These are phyloP conservation scores for Mycena sanguinolenta DNA, from an alignment of 768 basidiomycete genomes.

Conservation along the genomic window DNA sequence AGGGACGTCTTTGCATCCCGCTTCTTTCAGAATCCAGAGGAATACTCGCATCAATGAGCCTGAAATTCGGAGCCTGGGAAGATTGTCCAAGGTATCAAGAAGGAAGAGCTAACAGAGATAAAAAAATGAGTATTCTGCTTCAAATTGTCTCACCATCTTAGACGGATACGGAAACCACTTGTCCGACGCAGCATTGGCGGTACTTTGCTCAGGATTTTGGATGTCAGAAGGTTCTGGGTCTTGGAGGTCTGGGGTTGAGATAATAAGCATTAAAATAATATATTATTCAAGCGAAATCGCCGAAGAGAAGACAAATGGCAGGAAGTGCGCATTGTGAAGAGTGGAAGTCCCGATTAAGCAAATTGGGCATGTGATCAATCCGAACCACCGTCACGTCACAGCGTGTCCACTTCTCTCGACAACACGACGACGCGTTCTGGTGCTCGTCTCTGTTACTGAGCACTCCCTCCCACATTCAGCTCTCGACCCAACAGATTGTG, in stretches of 20 bases:
- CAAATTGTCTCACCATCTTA: constrained; percentile 9
- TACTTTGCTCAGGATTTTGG: neutral
- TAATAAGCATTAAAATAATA: neutral
- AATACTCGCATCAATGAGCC: constrained; percentile 25
- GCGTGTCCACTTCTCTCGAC: neutral
- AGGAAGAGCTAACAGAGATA: constrained; percentile 9
- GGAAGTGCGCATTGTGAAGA: neutral
- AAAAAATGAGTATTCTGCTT: neutral
- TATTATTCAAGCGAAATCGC: neutral
- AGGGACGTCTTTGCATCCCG: constrained; percentile 6
- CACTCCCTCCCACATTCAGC: neutral
- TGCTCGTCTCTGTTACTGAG: neutral
- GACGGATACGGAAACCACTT: constrained; percentile 23
- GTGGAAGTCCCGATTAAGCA: neutral
- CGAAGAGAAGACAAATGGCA: neutral
- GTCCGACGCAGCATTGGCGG: neutral
- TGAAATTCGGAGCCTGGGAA: constrained; percentile 23
- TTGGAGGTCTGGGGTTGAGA: neutral
- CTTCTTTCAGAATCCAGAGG: constrained; percentile 27
- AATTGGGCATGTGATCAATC: neutral
- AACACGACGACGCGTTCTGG: neutral
- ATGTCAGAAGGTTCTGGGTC: constrained; percentile 3
- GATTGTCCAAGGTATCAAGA: constrained; percentile 26
- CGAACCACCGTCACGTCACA: neutral
- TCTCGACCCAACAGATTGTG: neutral